A percentile compares a stretch with the other conserved stretches of the same genome.
Conservation (phyloP, 345 rosid genomes). For the Xanthoceras sorbifolium region DNA sequence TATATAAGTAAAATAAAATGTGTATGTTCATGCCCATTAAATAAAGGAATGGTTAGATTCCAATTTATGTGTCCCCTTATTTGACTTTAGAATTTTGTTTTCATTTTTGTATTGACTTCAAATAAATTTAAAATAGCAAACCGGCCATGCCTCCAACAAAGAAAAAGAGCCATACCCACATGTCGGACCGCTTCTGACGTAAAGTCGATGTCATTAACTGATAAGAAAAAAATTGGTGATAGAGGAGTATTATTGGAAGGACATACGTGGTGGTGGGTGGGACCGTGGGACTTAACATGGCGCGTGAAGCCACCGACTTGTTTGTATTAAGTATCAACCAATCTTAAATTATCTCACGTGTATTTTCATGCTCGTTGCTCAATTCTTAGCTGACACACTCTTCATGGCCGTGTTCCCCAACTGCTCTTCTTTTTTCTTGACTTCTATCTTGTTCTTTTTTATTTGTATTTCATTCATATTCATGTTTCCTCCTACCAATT, state of each 20-base stretch:
- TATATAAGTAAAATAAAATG: too few relatives aligned
- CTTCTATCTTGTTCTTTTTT: background rate
- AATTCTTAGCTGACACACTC: background rate
- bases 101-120: too few relatives aligned
- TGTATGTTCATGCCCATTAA: too few relatives aligned
- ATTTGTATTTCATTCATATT: background rate
- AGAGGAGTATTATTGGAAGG: background rate
- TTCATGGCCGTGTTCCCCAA: slow-evolving; percentile 9
- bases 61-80: too few relatives aligned
- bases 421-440: background rate
- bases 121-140: background rate
- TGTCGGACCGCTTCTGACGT: background rate
- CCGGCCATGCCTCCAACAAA: background rate
- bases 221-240: background rate
- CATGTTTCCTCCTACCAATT: background rate
- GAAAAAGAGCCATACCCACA: background rate
- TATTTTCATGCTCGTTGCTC: background rate
- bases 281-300: background rate
- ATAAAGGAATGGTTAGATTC: too few relatives aligned
- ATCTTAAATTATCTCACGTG: background rate
- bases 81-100: too few relatives aligned
- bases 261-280: background rate
- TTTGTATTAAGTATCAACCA: background rate
- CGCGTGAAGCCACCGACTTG: background rate
- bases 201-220: background rate